Conservation (phyloP, 1,139 yeast genomes). For the Candida sojae region DNA sequence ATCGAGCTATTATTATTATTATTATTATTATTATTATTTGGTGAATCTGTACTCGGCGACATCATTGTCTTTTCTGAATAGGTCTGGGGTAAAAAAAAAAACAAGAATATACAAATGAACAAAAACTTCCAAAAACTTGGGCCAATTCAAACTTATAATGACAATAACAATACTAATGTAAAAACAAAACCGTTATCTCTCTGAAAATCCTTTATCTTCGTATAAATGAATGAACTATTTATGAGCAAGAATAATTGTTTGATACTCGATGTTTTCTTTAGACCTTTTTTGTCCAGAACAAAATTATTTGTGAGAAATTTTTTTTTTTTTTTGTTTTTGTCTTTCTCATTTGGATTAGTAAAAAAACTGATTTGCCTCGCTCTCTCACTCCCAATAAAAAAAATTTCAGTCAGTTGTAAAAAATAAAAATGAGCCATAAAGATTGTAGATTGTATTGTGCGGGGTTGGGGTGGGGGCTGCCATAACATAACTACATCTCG, state of each 20-base stretch:
- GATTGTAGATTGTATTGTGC: not conserved
- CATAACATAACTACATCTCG: too few species aligned
- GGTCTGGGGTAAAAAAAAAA: conserved; percentile 6
- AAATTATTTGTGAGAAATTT: not conserved
- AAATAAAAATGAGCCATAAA: too few species aligned
- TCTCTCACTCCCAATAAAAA: too few species aligned
- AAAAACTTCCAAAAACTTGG: too few species aligned
- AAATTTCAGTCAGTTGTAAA: too few species aligned
- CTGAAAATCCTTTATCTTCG: too few species aligned
- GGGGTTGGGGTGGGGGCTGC: conserved; percentile 2
- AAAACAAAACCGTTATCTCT: too few species aligned
- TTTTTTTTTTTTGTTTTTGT: not conserved
- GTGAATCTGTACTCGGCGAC: not conserved
- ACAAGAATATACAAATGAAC: not conserved
- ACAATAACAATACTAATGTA: not conserved
- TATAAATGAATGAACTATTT: too few species aligned
- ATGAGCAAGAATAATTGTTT: too few species aligned
- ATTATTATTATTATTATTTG: not conserved
- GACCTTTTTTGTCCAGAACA: not conserved
- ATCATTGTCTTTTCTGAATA: not conserved
- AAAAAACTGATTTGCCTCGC: too few species aligned
- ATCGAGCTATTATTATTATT: not conserved
- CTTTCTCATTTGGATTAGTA: not conserved
- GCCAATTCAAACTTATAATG: not conserved
- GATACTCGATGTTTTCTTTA: not conserved